Conservation (phyloP, 2,329 filamentous ascomycete species). For the Trichoderma lentiforme region DNA sequence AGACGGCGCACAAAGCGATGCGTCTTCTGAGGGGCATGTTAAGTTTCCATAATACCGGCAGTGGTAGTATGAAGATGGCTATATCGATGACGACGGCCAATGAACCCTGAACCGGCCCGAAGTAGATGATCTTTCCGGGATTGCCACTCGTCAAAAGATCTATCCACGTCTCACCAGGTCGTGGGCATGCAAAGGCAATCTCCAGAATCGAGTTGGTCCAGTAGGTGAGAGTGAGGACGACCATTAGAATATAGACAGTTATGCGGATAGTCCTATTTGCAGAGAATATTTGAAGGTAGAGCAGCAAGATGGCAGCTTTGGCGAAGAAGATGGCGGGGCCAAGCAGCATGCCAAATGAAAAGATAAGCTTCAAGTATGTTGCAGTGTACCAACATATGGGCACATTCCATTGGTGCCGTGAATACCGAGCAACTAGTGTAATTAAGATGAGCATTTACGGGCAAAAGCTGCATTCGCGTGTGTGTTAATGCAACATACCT, state of each 20-base stretch:
- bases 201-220: neutral
- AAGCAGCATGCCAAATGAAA: constrained; percentile 17
- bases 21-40: constrained; percentile 13
- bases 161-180: neutral
- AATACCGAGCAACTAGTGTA: neutral
- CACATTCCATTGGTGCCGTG: constrained; percentile 21
- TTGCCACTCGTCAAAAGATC: neutral
- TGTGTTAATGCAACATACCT: neutral
- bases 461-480: neutral
- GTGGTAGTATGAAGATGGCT: constrained; percentile 22
- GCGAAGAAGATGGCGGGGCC: constrained; percentile 21
- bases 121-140: neutral
- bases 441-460: neutral
- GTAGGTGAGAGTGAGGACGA: constrained; percentile 16
- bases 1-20: constrained; percentile 18
- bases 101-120: constrained; percentile 5
- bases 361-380: constrained; percentile 15
- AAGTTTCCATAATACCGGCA: constrained; percentile 15
- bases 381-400: constrained; percentile 19
- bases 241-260: constrained; percentile 19
- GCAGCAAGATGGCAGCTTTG: constrained; percentile 22
- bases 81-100: constrained; percentile 17
- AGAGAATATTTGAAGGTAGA: constrained; percentile 22
- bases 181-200: neutral
- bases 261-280: constrained; percentile 10